Conservation (phyloP, 495 filamentous ascomycete species). For the Bombardia bombarda region DNA sequence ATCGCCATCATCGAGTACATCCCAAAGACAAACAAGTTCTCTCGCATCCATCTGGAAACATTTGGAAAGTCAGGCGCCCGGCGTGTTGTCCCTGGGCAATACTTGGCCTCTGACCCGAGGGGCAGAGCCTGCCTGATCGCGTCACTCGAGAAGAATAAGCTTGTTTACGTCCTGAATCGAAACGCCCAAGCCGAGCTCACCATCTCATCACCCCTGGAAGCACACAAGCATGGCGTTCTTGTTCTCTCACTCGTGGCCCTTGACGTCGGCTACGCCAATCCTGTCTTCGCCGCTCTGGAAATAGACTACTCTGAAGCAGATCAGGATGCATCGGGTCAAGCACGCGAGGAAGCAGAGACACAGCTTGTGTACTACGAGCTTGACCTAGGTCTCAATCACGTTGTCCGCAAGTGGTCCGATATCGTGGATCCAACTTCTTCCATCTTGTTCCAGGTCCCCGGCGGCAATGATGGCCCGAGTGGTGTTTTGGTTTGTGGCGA, state of each 20-base stretch:
- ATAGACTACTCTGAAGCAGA: slow-evolving; percentile 89
- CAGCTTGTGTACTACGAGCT: slow-evolving; percentile 94
- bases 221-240: slow-evolving; percentile 88
- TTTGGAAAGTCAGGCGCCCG: slow-evolving; percentile 97
- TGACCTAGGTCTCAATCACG: slow-evolving; percentile 92
- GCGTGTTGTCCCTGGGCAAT: slow-evolving; percentile 90
- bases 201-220: slow-evolving; percentile 95
- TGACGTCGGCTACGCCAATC: slow-evolving; percentile 95
- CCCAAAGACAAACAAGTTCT: slow-evolving; percentile 78
- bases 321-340: slow-evolving; percentile 80
- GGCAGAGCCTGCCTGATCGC: slow-evolving; percentile 91
- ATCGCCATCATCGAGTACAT: slow-evolving; percentile 92
- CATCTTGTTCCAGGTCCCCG: slow-evolving; percentile 91
- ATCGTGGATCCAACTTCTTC: slow-evolving; percentile 83
- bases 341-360: slow-evolving; percentile 75
- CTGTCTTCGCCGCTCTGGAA: slow-evolving; percentile 89
- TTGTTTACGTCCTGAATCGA: slow-evolving; percentile 96
- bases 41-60: slow-evolving; percentile 86
- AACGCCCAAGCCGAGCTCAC: slow-evolving; percentile 90
- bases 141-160: slow-evolving; percentile 96
- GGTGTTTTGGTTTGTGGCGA: slow-evolving; percentile 92
- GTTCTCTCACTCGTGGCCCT: slow-evolving; percentile 80
- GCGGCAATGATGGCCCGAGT: slow-evolving; percentile 86
- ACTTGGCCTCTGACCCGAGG: slow-evolving; percentile 88
- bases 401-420: slow-evolving; percentile 92